phyloP scores from a whole-genome alignment of 306 rosid genomes.

The Vigna trinervia region DNA sequence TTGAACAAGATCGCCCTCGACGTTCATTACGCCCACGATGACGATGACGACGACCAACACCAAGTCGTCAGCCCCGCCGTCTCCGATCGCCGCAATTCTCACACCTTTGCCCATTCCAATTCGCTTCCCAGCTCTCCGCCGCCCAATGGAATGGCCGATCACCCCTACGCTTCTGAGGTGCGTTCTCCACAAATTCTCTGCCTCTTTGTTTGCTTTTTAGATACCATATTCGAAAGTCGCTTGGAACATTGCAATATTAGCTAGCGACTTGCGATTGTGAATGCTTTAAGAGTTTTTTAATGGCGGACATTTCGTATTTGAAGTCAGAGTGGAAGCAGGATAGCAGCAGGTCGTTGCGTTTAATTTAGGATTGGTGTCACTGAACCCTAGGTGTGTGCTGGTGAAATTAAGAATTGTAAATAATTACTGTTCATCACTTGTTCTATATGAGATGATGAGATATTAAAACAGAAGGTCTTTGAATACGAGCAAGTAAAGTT shows the following conservation, averaged over 20 bases:
- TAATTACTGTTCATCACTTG: not conserved
- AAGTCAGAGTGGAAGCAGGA: not conserved
- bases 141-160: slow-evolving; percentile 59
- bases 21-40: slow-evolving; percentile 71
- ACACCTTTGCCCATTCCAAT: slow-evolving; percentile 61
- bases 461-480: not conserved
- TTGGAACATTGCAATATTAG: slow-evolving; percentile 3
- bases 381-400: not conserved
- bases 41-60: slow-evolving; percentile 59
- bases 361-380: slow-evolving; percentile 23
- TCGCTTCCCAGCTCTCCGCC: slow-evolving; percentile 58
- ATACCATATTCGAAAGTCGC: not conserved
- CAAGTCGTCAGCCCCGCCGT: slow-evolving; percentile 50
- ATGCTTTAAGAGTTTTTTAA: not conserved
- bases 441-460: not conserved
- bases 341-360: not conserved
- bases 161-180: slow-evolving; percentile 60
- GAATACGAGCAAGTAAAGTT: not conserved
- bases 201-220: not conserved
- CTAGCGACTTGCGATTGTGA: slow-evolving; percentile 20
- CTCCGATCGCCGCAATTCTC: slow-evolving; percentile 80
- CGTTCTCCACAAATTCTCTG: not conserved
- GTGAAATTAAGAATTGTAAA: not conserved
- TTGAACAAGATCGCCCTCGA: slow-evolving; percentile 86
- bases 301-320: not conserved